These are phyloP conservation scores for Silybum marianum DNA, from an alignment of 129 eudicot genomes.

Conservation along the genomic window DNA sequence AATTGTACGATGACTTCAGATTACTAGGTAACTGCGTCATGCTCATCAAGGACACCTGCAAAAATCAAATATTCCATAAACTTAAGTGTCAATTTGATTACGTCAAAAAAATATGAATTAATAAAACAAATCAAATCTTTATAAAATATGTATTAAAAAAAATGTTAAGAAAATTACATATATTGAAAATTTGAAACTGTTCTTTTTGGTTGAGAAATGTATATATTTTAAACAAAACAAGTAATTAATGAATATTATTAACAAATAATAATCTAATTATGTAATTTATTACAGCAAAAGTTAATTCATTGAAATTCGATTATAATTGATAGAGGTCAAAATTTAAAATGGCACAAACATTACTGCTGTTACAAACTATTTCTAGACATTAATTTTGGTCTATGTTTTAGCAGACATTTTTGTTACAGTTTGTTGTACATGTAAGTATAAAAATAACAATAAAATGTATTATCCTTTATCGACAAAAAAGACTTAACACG, in stretches of 20 bases:
- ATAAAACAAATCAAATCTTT: background rate
- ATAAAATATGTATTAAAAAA: too few relatives aligned
- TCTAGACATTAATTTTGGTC: background rate
- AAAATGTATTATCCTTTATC: background rate
- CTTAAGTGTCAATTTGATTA: background rate
- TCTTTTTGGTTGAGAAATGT: too few relatives aligned
- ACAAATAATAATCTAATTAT: too few relatives aligned
- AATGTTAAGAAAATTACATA: too few relatives aligned
- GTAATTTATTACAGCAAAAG: too few relatives aligned
- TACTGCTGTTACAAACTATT: background rate
- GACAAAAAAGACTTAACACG: background rate
- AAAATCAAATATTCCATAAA: conserved; percentile 27
- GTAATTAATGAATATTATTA: too few relatives aligned
- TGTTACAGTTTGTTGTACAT: background rate
- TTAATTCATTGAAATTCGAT: background rate
- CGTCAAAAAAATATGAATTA: background rate
- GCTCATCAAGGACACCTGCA: conserved; percentile 54
- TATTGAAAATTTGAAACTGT: too few relatives aligned
- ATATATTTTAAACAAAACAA: too few relatives aligned
- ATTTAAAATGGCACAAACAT: background rate
- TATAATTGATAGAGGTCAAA: background rate
- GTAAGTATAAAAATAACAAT: background rate
- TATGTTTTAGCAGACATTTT: background rate
- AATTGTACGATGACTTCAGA: conserved; percentile 56
- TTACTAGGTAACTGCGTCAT: conserved; percentile 55